Conservation (phyloP, 2,329 filamentous ascomycete species). For the Paradendryphiella salina region DNA sequence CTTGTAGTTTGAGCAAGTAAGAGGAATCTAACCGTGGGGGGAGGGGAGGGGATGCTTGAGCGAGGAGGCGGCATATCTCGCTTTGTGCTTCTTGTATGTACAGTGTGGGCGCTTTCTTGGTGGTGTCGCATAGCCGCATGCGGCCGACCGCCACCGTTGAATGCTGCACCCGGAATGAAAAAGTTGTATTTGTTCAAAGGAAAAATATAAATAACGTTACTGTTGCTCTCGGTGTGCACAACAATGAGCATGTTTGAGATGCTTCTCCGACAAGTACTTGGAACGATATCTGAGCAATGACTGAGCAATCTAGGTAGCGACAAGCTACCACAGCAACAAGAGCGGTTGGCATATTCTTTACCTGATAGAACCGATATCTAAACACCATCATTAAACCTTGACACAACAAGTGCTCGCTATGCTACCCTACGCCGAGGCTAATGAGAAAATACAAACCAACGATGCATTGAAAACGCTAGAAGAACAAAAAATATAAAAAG, state of each 20-base stretch:
- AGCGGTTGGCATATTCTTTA: neutral
- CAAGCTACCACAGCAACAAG: no score
- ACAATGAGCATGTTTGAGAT: no score
- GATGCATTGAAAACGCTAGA: constrained; percentile 13
- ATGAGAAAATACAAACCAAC: constrained; percentile 4
- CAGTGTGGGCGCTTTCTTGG: constrained; percentile 7
- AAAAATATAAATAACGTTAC: neutral
- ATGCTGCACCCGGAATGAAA: neutral
- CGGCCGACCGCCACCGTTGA: neutral
- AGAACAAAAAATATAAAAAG: neutral
- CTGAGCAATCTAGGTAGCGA: no score
- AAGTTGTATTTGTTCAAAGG: neutral
- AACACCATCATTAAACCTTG: constrained; percentile 6
- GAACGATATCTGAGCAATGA: neutral
- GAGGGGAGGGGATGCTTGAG: no score
- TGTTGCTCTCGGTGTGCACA: neutral
- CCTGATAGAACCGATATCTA: neutral
- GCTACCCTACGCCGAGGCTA: constrained; percentile 8
- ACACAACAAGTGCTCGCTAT: neutral
- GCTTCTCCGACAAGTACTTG: no score
- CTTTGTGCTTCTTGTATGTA: constrained; percentile 7
- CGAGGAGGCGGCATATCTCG: neutral
- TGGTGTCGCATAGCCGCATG: constrained; percentile 6
- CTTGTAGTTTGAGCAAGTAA: no score
- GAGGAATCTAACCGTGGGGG: no score